Percentiles rank a stretch among this genome's conserved stretches.
Evolutionary conservation across 2,329 filamentous ascomycete species (phyloP).

Genomic region (Xylaria sp.): DNA sequence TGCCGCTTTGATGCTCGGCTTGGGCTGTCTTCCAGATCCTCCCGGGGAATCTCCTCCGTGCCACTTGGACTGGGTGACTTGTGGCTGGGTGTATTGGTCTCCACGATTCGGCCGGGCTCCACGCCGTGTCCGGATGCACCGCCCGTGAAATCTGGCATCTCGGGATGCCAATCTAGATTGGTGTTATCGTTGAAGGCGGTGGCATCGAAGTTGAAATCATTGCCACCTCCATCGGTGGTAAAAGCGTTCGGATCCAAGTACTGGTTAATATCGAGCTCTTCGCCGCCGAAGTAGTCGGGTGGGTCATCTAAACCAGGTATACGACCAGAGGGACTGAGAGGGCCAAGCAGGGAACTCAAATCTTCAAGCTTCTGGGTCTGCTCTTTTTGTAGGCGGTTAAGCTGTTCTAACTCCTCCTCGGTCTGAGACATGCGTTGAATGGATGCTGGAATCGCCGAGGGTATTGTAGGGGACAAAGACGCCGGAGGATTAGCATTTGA

Average conservation of each 20-base stretch:
- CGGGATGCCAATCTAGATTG: conserved; percentile 43
- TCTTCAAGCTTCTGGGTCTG: conserved; percentile 82
- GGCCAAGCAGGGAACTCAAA: conserved; percentile 77
- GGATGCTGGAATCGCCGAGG: conserved; percentile 57
- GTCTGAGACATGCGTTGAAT: conserved; percentile 74
- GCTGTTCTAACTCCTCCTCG: conserved; percentile 78
- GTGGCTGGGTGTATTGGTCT: conserved; percentile 48
- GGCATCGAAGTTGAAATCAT: conserved; percentile 58
- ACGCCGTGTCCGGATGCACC: conserved; percentile 26
- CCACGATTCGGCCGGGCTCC: conserved; percentile 40
- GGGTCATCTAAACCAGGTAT: conserved; percentile 74
- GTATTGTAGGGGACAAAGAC: conserved; percentile 62
- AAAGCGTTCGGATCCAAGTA: conserved; percentile 54
- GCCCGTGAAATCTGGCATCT: conserved; percentile 40
- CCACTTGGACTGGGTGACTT: conserved; percentile 58
- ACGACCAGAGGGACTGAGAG: conserved; percentile 80
- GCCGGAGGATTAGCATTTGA: conserved; percentile 40
- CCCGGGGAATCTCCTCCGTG: conserved; percentile 62
- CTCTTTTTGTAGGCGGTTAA: conserved; percentile 81
- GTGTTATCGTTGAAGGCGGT: conserved; percentile 37
- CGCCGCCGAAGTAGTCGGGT: conserved; percentile 54
- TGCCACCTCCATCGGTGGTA: conserved; percentile 39
- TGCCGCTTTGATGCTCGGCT: conserved; percentile 48
- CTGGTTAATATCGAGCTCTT: conserved; percentile 63
- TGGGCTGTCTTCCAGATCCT: conserved; percentile 53